Evolutionary conservation across 2,329 filamentous ascomycete species (phyloP).

Genomic region (Calycina herbarum): DNA sequence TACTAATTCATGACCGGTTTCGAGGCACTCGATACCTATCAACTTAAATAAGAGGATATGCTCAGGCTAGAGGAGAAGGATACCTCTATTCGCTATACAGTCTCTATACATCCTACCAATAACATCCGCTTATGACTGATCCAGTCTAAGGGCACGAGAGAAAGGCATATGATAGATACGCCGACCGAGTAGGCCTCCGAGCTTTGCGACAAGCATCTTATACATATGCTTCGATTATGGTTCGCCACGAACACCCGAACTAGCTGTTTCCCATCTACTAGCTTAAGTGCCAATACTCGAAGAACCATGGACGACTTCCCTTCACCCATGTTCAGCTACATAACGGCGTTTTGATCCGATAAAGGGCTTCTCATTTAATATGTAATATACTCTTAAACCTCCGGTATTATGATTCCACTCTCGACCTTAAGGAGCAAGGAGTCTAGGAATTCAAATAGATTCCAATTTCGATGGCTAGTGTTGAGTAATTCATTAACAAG

Average conservation of each 20-base stretch:
- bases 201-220: conserved; percentile 52
- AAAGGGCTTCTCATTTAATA: conserved; percentile 51
- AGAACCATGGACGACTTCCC: conserved; percentile 71
- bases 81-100: conserved; percentile 51
- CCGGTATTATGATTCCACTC: conserved; percentile 59
- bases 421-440: conserved; percentile 66
- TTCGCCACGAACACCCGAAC: conserved; percentile 60
- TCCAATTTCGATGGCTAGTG: conserved; percentile 56
- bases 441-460: conserved; percentile 53
- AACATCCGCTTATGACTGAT: conserved; percentile 28
- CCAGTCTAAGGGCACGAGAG: conserved; percentile 48
- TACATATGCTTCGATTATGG: conserved; percentile 62
- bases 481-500: conserved; percentile 49
- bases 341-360: conserved; percentile 48
- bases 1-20: conserved; percentile 33
- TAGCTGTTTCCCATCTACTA: conserved; percentile 53
- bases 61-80: conserved; percentile 63
- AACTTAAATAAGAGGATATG: conserved; percentile 64
- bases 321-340: conserved; percentile 72
- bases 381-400: conserved; percentile 51
- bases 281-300: conserved; percentile 56
- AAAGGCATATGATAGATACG: conserved; percentile 60
- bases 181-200: conserved; percentile 57
- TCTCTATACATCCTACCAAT: conserved; percentile 45
- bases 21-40: conserved; percentile 54